Base-by-base conservation (phyloP, 2,329 filamentous ascomycete species). In the Diaporthe batatas region DNA sequence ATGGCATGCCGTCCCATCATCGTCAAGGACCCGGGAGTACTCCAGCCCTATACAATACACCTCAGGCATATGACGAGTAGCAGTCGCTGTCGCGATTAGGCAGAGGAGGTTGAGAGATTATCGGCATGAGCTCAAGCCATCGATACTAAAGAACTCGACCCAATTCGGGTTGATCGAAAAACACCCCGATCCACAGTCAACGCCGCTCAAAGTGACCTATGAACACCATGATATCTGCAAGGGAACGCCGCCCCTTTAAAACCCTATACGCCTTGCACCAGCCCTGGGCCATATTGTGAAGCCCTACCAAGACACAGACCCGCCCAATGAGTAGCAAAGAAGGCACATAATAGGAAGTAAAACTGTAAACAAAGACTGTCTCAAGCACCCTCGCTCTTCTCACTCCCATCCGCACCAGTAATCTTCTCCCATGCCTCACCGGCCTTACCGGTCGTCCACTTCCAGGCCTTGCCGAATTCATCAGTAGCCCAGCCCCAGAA, bases 401-500 rank as follows among this genome's bases (percentile, higher is more conserved):
- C 47, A 12, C 16, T 18, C 23, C 65, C 68, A 21, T 39, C 16
- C 79, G 80, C 16, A 77, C 73, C 73, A 5, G 65, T 82, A 23
- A 88, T 80, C 76, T 86, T 85, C 49, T 82, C 80, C 86, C 85
- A 88, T 29, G 84, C 80, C 44, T 85, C 79, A 42, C 81, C 82
- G 16, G 89, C 77, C 75, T 89, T 85, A 47, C 83, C 84, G 1
- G 82, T 84, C 14, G 90, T 76, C 88, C 88, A 90, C 69, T 59
- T 70, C 86, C 85, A 88, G 39, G 84, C 80, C 47, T 84, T 80
- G 49, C 81, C 82, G 16, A 89, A 77, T 74, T 88, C 85, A 47
- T 83, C 84, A 2, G 82, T 85, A 16, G 90, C 76, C 88, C 88
- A 90, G 64, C 86, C 81, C 86, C 87, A 89, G 44, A 86, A 82